Evolutionary conservation across 169 alveolate species (phyloP).

Genomic region (Plasmodium vivax): DNA sequence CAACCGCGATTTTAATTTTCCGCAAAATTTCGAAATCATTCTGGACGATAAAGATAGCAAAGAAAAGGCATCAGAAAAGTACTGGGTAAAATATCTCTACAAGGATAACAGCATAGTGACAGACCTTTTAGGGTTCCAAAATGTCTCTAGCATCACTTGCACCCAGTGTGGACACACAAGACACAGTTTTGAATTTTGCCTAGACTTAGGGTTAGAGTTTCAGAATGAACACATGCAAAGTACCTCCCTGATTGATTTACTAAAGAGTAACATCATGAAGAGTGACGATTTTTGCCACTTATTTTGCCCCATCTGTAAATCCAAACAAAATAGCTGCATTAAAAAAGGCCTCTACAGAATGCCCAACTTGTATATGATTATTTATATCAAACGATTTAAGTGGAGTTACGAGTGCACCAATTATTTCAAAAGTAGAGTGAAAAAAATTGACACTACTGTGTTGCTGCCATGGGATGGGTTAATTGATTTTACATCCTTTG

Average conservation of each 20-base stretch:
- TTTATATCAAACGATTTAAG: slow-evolving; percentile 70
- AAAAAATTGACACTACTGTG: slow-evolving; percentile 63
- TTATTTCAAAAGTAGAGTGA: slow-evolving; percentile 52
- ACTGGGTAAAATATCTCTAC: slow-evolving; percentile 66
- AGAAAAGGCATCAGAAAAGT: slow-evolving; percentile 69
- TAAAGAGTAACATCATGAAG: slow-evolving; percentile 40
- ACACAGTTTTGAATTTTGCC: slow-evolving; percentile 69
- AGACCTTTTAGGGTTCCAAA: slow-evolving; percentile 71
- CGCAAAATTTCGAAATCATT: slow-evolving; percentile 29
- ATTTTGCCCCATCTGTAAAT: slow-evolving; percentile 41
- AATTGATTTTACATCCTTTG: slow-evolving; percentile 47
- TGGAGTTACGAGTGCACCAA: slow-evolving; percentile 54
- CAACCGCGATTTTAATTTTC: slow-evolving; percentile 34
- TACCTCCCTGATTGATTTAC: slow-evolving; percentile 39
- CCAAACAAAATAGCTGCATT: slow-evolving; percentile 42
- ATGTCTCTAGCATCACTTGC: slow-evolving; percentile 65
- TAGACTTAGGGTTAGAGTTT: slow-evolving; percentile 67
- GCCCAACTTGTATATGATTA: slow-evolving; percentile 72
- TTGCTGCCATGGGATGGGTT: slow-evolving; percentile 63
- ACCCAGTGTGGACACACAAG: slow-evolving; percentile 67
- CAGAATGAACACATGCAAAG: slow-evolving; percentile 46
- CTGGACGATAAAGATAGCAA: slow-evolving; percentile 62
- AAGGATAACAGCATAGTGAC: slow-evolving; percentile 70
- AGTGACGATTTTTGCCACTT: slow-evolving; percentile 38
- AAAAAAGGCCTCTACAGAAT: slow-evolving; percentile 72